Conservation (phyloP, 768 basidiomycete genomes). For the Agaricus sinodeliciosus region DNA sequence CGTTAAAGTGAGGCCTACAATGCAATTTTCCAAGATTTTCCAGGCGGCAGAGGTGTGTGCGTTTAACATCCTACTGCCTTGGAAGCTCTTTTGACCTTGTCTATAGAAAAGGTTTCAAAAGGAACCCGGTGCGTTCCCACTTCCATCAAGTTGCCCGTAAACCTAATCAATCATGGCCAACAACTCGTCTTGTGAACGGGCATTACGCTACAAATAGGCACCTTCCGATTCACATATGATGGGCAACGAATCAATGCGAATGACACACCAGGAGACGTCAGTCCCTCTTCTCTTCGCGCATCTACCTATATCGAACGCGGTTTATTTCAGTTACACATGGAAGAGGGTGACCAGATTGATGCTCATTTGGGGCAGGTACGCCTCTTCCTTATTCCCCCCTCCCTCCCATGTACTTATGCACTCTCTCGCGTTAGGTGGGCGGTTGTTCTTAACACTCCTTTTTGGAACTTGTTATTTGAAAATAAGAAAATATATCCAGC, state of each 20-base stretch:
- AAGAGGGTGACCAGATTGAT: constrained; percentile 59
- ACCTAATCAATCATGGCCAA: background rate
- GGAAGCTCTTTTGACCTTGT: background rate
- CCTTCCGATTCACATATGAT: constrained; percentile 56
- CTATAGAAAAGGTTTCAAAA: constrained; percentile 52
- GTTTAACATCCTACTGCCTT: background rate
- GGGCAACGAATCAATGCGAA: constrained; percentile 40
- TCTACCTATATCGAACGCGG: background rate
- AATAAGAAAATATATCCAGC: no score
- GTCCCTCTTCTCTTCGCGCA: constrained; percentile 12
- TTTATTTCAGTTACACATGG: constrained; percentile 40
- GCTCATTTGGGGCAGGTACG: constrained; percentile 51
- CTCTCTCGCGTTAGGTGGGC: background rate
- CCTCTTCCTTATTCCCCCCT: background rate
- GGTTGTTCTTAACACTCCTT: background rate
- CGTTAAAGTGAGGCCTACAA: constrained; percentile 60
- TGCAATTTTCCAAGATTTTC: constrained; percentile 62
- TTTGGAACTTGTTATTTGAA: no score
- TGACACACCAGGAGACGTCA: constrained; percentile 50
- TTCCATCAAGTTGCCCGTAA: background rate
- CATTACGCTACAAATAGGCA: constrained; percentile 31
- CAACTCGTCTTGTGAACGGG: background rate
- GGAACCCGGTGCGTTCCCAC: constrained; percentile 36
- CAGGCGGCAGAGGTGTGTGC: constrained; percentile 55
- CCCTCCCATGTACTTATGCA: background rate